Conservation (phyloP, 768 basidiomycete species). For the Serendipita sp. region DNA sequence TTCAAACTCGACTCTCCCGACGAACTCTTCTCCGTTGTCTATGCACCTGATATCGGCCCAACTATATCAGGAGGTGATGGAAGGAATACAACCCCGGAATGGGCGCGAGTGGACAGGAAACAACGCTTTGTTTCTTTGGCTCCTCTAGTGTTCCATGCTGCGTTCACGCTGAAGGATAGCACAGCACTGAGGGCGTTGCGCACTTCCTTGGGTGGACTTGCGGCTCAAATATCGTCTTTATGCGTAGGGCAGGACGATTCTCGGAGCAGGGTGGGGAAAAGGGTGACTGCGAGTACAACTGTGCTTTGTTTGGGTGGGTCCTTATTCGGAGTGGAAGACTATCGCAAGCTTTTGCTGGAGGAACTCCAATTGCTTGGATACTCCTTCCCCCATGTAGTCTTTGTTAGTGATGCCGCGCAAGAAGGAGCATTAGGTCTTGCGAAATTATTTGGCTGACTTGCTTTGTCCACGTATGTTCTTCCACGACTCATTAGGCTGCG, state of each 20-base stretch:
- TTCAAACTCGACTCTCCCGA: conserved; percentile 43
- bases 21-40: conserved; percentile 49
- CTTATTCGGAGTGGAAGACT: conserved; percentile 44
- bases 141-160: conserved; percentile 63
- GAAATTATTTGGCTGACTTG: not conserved
- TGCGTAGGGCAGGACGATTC: not conserved
- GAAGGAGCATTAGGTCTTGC: conserved; percentile 45
- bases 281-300: conserved; percentile 15
- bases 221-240: conserved; percentile 29
- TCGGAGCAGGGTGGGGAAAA: not conserved
- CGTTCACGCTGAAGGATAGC: conserved; percentile 28
- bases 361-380: conserved; percentile 42
- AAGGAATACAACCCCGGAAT: conserved; percentile 17
- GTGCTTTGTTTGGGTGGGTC: conserved; percentile 72
- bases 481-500: conserved; percentile 33
- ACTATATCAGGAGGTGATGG: conserved; percentile 11
- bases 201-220: conserved; percentile 37
- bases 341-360: conserved; percentile 39
- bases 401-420: conserved; percentile 52
- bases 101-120: conserved; percentile 32
- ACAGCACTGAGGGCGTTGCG: conserved; percentile 10
- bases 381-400: conserved; percentile 47
- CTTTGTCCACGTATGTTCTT: not conserved
- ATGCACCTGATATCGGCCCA: conserved; percentile 40
- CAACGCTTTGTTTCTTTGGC: conserved; percentile 58